phyloP scores from a whole-genome alignment of 257 asterid species.

The Solanum rostratum region DNA sequence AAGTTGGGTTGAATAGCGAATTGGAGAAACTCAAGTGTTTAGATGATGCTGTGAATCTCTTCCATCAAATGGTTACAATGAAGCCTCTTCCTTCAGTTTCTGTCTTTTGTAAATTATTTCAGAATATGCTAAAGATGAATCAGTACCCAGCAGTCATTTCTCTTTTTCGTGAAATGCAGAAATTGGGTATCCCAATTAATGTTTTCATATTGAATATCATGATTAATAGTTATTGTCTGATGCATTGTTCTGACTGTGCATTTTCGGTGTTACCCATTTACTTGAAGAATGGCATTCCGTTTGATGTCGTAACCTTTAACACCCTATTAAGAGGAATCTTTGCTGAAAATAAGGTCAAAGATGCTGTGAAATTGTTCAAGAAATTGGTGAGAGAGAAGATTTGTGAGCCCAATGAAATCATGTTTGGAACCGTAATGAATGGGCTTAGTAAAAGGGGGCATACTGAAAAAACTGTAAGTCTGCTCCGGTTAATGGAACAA shows the following conservation, averaged over 20 bases:
- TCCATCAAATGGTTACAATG: neutral
- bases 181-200: neutral
- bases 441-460: constrained; percentile 22
- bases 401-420: constrained; percentile 5
- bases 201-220: neutral
- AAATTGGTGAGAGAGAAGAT: constrained; percentile 8
- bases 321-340: constrained; percentile 13
- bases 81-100: neutral
- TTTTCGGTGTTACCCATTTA: neutral
- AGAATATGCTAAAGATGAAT: too few relatives aligned
- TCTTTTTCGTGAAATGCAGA: constrained; percentile 1
- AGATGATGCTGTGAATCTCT: constrained; percentile 1
- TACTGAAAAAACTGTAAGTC: neutral
- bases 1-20: neutral
- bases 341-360: neutral
- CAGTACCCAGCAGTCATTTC: neutral
- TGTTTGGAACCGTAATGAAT: neutral
- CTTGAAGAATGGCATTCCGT: constrained; percentile 7
- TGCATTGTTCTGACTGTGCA: neutral
- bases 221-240: neutral
- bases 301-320: neutral
- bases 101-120: too few relatives aligned
- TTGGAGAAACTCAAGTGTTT: neutral
- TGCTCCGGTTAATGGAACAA: neutral
- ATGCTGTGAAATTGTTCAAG: constrained; percentile 7